Conservation (phyloP, 202 grass and related monocot species). For the Panicum virgatum region DNA sequence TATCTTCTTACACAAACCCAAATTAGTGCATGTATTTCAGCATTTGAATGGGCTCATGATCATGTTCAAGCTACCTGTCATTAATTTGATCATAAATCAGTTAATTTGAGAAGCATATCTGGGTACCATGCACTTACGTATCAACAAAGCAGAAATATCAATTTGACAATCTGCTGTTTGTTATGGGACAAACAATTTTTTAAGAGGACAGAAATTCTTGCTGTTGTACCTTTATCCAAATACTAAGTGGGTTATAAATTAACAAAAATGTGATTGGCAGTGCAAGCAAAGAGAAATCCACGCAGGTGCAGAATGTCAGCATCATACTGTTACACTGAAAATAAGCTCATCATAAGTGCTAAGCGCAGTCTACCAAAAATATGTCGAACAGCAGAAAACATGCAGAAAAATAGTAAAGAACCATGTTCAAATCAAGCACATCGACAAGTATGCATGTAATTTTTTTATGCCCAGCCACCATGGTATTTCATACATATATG, state of each 20-base stretch:
- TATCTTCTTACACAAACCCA: neutral
- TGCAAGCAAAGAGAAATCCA: neutral
- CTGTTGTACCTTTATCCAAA: neutral
- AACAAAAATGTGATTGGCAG: neutral
- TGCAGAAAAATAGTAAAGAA: neutral
- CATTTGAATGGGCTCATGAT: neutral
- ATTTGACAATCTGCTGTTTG: neutral
- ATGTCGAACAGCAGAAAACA: conserved; percentile 1
- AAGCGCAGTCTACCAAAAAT: neutral
- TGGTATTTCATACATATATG: neutral
- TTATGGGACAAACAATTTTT: neutral
- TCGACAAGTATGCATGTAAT: neutral
- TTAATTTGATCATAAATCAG: neutral
- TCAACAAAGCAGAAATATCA: neutral
- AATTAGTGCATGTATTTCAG: neutral
- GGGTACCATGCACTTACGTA: neutral
- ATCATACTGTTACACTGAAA: neutral
- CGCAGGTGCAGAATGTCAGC: neutral
- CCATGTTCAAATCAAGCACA: neutral
- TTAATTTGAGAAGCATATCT: neutral
- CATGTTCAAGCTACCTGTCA: neutral
- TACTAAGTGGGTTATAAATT: neutral
- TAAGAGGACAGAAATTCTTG: neutral
- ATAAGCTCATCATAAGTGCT: neutral
- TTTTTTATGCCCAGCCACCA: neutral